Base-by-base conservation (phyloP, 1,139 yeast species). In the Wickerhamomyces sp. region DNA sequence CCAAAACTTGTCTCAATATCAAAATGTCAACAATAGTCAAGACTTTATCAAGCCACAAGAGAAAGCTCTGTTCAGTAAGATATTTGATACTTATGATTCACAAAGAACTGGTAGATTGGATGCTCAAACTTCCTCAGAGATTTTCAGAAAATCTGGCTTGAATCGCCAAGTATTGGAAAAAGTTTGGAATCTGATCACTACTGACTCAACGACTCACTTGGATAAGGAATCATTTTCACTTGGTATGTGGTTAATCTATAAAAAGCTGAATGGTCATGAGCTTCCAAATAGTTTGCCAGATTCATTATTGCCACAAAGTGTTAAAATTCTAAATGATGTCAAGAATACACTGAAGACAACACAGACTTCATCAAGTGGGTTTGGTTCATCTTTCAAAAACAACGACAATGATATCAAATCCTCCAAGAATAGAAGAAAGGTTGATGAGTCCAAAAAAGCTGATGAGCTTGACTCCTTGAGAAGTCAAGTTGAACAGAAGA, bases 121-220 rank as follows among this genome's bases (percentile, higher is more conserved):
- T 46, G 96, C 98, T 13, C 81, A 79, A 37, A 81, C 84, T 15
- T 96, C 96, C 1, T 89, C 93, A 45, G 80, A 80, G 50, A 84
- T 93, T 35, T 90, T 93, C 65, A 84, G 94, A 41, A 93, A 93
- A 66, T 85, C 95, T 29, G 98, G 98, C 1, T 76, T 93, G 54
- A 75, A 82, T 47, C 79, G 97, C 64, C 76, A 81, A 10, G 97
- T 91, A 56, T 74, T 93, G 51, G 98, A 91, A 63, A 74, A 82
- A 35, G 88, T 93, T 52, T 93, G 99, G 99, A 88, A 84, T 43
- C 69, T 85, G 54, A 79, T 85, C 40, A 91, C 85, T 61, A 71
- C 77, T 14, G 78, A 79, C 47, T 83, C 83, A 58, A 73, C 80
- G 45, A 90, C 91, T 5, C 79, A 76, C 59, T 73, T 85, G 56